These are phyloP conservation scores for Penicillium bialowiezense DNA, from an alignment of 495 filamentous ascomycete genomes.

Conservation along the genomic window DNA sequence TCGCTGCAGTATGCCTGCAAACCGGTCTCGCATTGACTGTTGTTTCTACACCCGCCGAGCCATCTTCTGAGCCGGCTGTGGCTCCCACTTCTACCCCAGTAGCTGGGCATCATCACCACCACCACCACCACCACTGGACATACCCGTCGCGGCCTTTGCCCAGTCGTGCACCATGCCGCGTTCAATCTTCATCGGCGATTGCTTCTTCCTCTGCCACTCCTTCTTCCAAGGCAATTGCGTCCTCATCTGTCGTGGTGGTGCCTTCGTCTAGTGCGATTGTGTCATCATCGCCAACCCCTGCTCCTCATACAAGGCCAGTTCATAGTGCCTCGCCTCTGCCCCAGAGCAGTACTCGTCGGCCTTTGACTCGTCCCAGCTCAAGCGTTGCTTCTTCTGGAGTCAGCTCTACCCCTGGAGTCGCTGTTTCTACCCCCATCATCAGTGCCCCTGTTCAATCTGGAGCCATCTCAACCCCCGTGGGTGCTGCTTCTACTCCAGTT, in stretches of 20 bases:
- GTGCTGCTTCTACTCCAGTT: background rate
- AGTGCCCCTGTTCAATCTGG: background rate
- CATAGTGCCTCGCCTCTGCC: background rate
- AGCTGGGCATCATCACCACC: background rate
- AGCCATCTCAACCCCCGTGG: background rate
- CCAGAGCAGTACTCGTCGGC: background rate
- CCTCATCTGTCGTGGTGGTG: conserved; percentile 1
- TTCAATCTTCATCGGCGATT: background rate
- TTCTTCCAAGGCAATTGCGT: background rate
- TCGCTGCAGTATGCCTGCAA: background rate
- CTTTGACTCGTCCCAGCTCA: background rate
- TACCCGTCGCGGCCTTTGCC: background rate
- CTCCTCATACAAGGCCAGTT: background rate
- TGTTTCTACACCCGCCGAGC: background rate
- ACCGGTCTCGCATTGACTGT: background rate
- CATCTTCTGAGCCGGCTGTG: background rate
- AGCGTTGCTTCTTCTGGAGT: conserved; percentile 5
- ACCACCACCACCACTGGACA: conserved; percentile 1
- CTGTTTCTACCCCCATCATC: background rate
- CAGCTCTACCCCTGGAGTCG: background rate
- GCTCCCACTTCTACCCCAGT: background rate
- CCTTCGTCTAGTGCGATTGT: background rate
- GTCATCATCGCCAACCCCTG: background rate
- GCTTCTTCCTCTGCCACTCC: background rate
- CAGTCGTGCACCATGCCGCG: conserved; percentile 1